phyloP scores from a whole-genome alignment of 1,139 yeast genomes.

The Sugiyamaella neomexicana region DNA sequence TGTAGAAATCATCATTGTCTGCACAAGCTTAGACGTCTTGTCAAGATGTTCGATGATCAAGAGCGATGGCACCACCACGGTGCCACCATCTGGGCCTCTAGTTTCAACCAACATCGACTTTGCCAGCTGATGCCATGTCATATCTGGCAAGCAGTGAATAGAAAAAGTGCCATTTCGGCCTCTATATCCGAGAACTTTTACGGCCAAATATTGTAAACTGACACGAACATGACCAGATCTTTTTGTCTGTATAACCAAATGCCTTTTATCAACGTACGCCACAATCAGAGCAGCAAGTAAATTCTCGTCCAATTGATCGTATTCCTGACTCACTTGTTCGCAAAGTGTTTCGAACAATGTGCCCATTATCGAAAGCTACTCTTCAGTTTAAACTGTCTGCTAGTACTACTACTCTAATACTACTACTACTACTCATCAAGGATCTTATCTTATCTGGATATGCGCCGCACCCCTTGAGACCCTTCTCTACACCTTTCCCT shows the following conservation, averaged over 20 bases:
- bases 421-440: too few relatives aligned
- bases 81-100: not conserved
- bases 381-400: too few relatives aligned
- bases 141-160: slow-evolving; percentile 16
- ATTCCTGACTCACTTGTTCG: slow-evolving; percentile 6
- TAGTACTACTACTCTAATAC: too few relatives aligned
- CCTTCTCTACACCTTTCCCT: too few relatives aligned
- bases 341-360: slow-evolving; percentile 20
- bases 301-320: slow-evolving; percentile 23
- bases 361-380: not conserved
- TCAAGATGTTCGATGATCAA: slow-evolving; percentile 34
- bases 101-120: slow-evolving; percentile 4
- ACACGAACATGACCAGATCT: slow-evolving; percentile 5
- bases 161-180: not conserved
- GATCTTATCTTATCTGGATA: not conserved
- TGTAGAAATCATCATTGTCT: slow-evolving; percentile 32
- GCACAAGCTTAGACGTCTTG: slow-evolving; percentile 30
- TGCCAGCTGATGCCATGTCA: slow-evolving; percentile 18
- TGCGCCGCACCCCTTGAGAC: too few relatives aligned
- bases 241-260: slow-evolving; percentile 32
- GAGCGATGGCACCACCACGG: slow-evolving; percentile 18
- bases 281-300: slow-evolving; percentile 27
- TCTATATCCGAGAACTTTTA: slow-evolving; percentile 23
- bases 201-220: slow-evolving; percentile 8
- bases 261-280: slow-evolving; percentile 31